Conservation (phyloP, 1,139 yeast genomes). For the Hyphopichia burtonii region DNA sequence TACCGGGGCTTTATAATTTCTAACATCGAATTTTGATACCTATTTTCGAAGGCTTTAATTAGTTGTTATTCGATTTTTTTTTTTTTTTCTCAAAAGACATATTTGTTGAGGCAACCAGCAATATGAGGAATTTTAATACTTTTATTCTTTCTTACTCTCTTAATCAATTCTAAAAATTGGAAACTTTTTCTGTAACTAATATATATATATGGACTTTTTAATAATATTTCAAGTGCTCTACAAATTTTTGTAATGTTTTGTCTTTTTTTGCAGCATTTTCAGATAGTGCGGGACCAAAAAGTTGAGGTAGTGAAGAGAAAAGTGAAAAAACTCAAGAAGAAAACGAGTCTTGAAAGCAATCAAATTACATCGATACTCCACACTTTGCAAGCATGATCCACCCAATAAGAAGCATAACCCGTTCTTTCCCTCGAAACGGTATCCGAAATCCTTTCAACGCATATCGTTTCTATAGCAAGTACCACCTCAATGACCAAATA, state of each 20-base stretch:
- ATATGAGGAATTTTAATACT: neutral
- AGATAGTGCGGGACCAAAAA: too few relatives aligned
- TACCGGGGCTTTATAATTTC: neutral
- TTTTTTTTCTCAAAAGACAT: neutral
- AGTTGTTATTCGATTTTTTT: neutral
- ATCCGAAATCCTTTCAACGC: neutral
- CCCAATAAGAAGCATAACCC: too few relatives aligned
- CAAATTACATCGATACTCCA: too few relatives aligned
- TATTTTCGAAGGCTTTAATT: neutral
- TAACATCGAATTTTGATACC: neutral
- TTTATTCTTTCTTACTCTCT: neutral
- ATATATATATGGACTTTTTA: too few relatives aligned
- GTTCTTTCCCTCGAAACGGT: too few relatives aligned
- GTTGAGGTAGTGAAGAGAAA: too few relatives aligned
- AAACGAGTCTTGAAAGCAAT: too few relatives aligned
- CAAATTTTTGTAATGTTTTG: too few relatives aligned
- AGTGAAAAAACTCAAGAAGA: too few relatives aligned
- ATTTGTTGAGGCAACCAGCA: neutral
- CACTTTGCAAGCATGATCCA: too few relatives aligned
- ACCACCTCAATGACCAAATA: constrained; percentile 25
- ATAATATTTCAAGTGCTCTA: too few relatives aligned
- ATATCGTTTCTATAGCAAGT: constrained; percentile 6
- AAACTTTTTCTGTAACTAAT: neutral
- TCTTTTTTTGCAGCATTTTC: too few relatives aligned
- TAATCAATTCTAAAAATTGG: neutral